Conservation (phyloP, 1,284 basidiomycete genomes). For the Rhodotorula glutinis region DNA sequence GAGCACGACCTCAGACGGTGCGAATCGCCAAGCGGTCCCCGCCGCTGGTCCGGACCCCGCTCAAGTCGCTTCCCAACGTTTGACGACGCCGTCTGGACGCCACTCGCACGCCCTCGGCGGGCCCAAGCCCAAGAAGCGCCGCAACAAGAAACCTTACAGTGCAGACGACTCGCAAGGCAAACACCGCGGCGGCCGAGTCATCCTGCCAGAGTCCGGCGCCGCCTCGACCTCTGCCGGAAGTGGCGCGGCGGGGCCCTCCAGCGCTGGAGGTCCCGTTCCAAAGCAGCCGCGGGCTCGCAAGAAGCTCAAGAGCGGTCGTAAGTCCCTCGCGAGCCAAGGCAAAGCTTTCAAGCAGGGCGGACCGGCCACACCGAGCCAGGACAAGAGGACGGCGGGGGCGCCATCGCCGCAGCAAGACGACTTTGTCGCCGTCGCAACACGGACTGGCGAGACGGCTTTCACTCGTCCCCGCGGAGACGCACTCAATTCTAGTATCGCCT, state of each 20-base stretch:
- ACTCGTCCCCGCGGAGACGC: slow-evolving; percentile 1
- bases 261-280: background rate
- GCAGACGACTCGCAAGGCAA: background rate
- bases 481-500: slow-evolving; percentile 1
- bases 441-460: background rate
- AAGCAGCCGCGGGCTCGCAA: background rate
- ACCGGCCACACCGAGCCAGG: background rate
- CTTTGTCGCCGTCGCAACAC: background rate
- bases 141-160: background rate
- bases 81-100: background rate
- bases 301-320: background rate
- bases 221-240: no score
- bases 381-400: no score
- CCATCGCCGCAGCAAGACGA: background rate
- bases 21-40: no score
- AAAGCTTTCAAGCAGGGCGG: background rate
- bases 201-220: background rate
- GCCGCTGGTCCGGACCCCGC: background rate
- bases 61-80: background rate
- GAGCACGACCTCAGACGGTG: no score
- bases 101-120: background rate
- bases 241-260: background rate
- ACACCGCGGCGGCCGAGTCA: background rate
- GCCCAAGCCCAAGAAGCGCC: background rate
- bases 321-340: background rate